Base-by-base conservation (phyloP, 2,329 filamentous ascomycete species). In the Pseudogymnoascus sp. region DNA sequence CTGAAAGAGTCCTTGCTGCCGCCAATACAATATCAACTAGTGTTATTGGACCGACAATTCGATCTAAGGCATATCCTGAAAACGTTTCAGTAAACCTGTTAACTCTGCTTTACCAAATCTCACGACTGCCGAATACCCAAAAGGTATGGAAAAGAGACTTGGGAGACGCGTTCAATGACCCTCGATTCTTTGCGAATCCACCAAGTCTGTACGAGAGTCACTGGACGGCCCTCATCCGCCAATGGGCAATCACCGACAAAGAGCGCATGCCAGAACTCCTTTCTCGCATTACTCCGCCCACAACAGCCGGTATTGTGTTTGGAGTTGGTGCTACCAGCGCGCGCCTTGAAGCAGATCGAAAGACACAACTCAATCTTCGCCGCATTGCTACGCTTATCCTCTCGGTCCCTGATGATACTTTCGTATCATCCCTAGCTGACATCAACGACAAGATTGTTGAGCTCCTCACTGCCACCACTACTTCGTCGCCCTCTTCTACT, bases 271-370 rank as follows among this genome's bases (percentile, higher is more conserved):
- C 86, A 0, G 94, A 99, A 64, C 78, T 97, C 3, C 75, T 97
- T 7, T 79, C 83, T 37, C 87, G 91, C 18, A 82, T 99, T 64
- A 86, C 86, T 5, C 83, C 92, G 3, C 94, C 94, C 5, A 91
- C 92, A 1, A 93, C 92, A 12, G 94, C 95, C 0, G 94, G 94
- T 7, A 95, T 99, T 67, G 93, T 99, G 71, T 99, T 99, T 70
- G 94, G 94, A n/a, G 94, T 99, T 0, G 95, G 95, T 9, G 94
- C 94, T 6, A 91, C 90, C 20, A 95, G 92, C 43, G 94, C 94
- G 35, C 83, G 94, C 62, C 82, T 95, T n/a, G 94, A 99, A 74
- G 91, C 95, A 5, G 94, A 99, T 73, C 87, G 92, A 62, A 94
- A 88, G 74, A 91, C 92, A 1, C 93, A 97, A 74, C 81, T 96